These are phyloP conservation scores for Fonsecaea pugnacius DNA, from an alignment of 2,329 filamentous ascomycete species.

Conservation along the genomic window DNA sequence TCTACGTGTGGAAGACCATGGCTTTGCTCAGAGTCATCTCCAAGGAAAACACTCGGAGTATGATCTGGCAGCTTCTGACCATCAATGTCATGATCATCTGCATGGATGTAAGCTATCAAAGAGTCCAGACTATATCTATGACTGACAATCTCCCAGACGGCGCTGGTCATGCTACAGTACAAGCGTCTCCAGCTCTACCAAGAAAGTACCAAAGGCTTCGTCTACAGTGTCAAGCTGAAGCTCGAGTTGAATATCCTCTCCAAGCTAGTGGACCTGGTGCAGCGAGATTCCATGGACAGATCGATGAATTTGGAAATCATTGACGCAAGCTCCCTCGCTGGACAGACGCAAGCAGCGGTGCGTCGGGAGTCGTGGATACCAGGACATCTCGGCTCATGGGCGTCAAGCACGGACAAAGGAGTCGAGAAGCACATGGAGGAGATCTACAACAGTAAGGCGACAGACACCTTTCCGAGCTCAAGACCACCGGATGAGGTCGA, in stretches of 20 bases:
- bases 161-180: constrained; percentile 50
- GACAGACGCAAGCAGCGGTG: constrained; percentile 18
- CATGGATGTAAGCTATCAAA: constrained; percentile 43
- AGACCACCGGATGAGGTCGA: constrained; percentile 2
- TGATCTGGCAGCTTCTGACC: constrained; percentile 54
- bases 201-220: constrained; percentile 52
- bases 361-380: neutral
- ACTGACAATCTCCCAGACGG: constrained; percentile 37
- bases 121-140: neutral
- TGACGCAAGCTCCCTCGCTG: constrained; percentile 14
- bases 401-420: neutral
- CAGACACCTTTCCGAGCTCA: neutral
- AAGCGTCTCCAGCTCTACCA: constrained; percentile 51
- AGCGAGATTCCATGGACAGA: constrained; percentile 20
- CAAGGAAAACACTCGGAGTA: constrained; percentile 47
- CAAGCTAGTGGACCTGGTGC: constrained; percentile 49
- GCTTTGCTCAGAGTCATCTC: constrained; percentile 56
- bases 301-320: constrained; percentile 28
- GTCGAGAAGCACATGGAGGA: constrained; percentile 6
- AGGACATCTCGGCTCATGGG: neutral
- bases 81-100: constrained; percentile 55
- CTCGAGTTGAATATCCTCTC: constrained; percentile 55
- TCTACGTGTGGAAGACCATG: constrained; percentile 60
- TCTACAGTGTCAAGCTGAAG: constrained; percentile 56
- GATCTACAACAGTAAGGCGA: neutral